Conservation (phyloP, 306 rosid species). For the Cucurbita moschata region DNA sequence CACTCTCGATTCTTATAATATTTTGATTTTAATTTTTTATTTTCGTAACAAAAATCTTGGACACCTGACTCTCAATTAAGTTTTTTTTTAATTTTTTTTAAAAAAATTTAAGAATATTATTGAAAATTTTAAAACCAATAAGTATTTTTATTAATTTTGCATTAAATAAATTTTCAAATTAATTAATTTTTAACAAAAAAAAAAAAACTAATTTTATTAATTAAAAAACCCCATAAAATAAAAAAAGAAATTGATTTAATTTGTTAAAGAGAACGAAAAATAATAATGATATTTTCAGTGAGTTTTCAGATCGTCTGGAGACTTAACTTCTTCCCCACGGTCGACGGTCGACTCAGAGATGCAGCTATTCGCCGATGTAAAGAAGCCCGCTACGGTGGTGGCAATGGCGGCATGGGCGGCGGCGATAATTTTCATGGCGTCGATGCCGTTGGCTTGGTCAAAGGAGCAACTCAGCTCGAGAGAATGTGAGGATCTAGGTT, state of each 20-base stretch:
- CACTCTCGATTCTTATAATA: no score
- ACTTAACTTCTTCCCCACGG: not conserved
- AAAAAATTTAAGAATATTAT: no score
- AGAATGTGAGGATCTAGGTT: conserved; percentile 89
- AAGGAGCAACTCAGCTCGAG: conserved; percentile 52
- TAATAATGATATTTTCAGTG: not conserved
- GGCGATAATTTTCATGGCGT: not conserved
- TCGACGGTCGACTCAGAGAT: not conserved
- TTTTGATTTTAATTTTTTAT: no score
- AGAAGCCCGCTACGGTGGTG: conserved; percentile 2
- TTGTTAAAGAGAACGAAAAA: not conserved
- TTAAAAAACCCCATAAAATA: no score
- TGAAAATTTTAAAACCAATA: no score
- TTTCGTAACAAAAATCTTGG: no score
- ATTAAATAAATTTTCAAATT: no score
- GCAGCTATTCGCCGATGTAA: not conserved
- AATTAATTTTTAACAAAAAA: no score
- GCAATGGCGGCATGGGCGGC: not conserved
- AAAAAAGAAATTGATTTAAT: not conserved
- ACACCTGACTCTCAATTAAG: no score
- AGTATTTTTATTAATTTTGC: no score
- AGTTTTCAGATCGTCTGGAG: not conserved
- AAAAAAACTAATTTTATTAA: no score
- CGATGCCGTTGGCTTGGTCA: conserved; percentile 9
- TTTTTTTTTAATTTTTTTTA: no score